Base-by-base conservation (phyloP, 2,329 filamentous ascomycete species). In the Drechslerella dactyloides region DNA sequence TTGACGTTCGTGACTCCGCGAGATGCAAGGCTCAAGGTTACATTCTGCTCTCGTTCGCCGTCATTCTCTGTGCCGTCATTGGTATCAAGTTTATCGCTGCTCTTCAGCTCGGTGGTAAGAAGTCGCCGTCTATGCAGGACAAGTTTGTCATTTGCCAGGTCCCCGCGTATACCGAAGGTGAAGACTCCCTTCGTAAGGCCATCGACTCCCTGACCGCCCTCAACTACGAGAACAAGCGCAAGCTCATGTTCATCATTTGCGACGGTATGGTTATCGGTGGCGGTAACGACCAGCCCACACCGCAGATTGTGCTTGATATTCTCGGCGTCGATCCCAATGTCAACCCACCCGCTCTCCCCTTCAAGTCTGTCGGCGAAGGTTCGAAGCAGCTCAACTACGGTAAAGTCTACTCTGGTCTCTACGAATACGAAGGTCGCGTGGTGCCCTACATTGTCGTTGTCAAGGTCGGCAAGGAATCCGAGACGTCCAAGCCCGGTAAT, bases 61-160 rank as follows among this genome's bases (percentile, higher is more conserved):
- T 96, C 77, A 83, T 97, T 11, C 83, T 99, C 60, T 91, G 89
- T 78, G 73, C 84, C 0, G 90, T 97, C 73, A 93, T 97, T 74
- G 78, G 87, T 56, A 81, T 90, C 81, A 99, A 97, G 81, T 99
- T 99, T 82, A 79, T 99, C 77, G 88, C 94, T 58, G 94, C 94
- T 11, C 84, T 99, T 46, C 94, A 97, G 77, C 90, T 99, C 72
- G 93, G 93, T 51, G 92, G 92, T 3, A 97, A 97, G 82, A 87
- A 90, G 69, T 88, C 91, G 17, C 94, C 94, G 1, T 85, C 90
- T 4, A 90, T 92, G 40, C 94, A 97, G 80, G 94, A 99, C 80
- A 99, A 97, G 79, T 99, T 99, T 77, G 93, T 99, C 76, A 97
- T 99, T 75, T 97, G 94, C 80, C 92, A 97, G 80, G 92, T 99